Conservation (phyloP, 148 eudicot species). For the Amaranthus hypochondriacus region DNA sequence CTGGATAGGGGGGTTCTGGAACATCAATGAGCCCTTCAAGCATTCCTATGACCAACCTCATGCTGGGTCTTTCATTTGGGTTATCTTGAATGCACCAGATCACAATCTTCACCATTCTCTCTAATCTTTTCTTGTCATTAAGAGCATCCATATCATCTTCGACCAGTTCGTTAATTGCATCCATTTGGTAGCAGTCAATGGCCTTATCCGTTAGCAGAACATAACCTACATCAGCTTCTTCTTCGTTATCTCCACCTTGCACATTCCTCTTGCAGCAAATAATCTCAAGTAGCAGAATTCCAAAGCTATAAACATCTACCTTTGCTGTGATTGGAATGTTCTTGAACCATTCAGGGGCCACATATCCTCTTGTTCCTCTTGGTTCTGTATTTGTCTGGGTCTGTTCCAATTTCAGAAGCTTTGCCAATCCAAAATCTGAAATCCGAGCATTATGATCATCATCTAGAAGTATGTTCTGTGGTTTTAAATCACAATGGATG, state of each 20-base stretch:
- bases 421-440: slow-evolving; percentile 38
- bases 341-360: slow-evolving; percentile 41
- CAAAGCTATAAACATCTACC: slow-evolving; percentile 34
- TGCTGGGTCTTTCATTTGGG: slow-evolving; percentile 27
- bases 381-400: slow-evolving; percentile 23
- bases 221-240: slow-evolving; percentile 1
- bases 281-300: slow-evolving; percentile 32
- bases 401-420: slow-evolving; percentile 32
- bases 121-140: slow-evolving; percentile 17
- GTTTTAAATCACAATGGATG: slow-evolving; percentile 43
- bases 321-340: slow-evolving; percentile 25
- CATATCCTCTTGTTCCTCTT: slow-evolving; percentile 41
- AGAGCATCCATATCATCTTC: slow-evolving; percentile 24
- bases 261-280: slow-evolving; percentile 29
- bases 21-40: slow-evolving; percentile 30
- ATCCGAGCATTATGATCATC: slow-evolving; percentile 26
- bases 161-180: slow-evolving; percentile 13
- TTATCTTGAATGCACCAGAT: slow-evolving; percentile 32
- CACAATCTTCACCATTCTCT: slow-evolving; percentile 19
- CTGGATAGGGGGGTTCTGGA: slow-evolving; percentile 24
- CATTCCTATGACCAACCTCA: slow-evolving; percentile 29
- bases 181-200: slow-evolving; percentile 22
- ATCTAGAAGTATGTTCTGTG: slow-evolving; percentile 36
- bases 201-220: slow-evolving; percentile 25
- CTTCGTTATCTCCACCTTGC: slow-evolving; percentile 9